Base-by-base conservation (phyloP, 2,329 filamentous ascomycete genomes). In the Leptographium procerum region DNA sequence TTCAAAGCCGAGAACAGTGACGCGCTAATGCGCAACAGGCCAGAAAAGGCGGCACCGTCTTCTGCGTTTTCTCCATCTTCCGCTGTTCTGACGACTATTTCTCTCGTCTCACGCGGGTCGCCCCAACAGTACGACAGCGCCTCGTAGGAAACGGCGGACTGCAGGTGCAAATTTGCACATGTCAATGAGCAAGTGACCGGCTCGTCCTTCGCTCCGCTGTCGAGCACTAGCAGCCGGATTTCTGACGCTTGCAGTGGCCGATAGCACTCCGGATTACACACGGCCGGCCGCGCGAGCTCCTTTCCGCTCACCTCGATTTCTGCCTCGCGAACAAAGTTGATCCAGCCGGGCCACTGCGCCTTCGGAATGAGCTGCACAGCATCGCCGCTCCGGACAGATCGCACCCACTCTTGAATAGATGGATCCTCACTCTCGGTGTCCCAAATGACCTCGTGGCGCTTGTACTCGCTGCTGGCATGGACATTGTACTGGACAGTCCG, bases 111-210 rank as follows among this genome's bases (percentile, higher is more conserved):
- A 10, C 43, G 29, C 22, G 14, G 22, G 8, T 40, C 33, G n/a
- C 56, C 52, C 52, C 57, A 58, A 22, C 57, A 51, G 52, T 55
- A 58, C 6, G 36, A 55, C 4, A 58, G 29, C 14, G 57, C 57
- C n/a, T n/a, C 22, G 43, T 43, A 58, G 13, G 19, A 19, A n/a
- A 50, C 43, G 43, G 43, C 43, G 19, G 50, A 16, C 50, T n/a
- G 29, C 19, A 28, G 1, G 29, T 22, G 28, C 16, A 31, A 9
- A 16, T 34, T 28, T 16, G 10, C 13, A 8, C 11, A 19, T 16
- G 14, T 53, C 51, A 13, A n/a, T 10, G n/a, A 16, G 22, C 19
- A 54, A 13, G 6, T 26, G 11, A 53, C 2, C n/a, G 36, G 24
- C 3, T 48, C 28, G 4, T 54, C 24, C 0, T 26, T 19, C 4